Percentiles rank a stretch among this genome's conserved stretches.
Evolutionary conservation across 352 stramenopile genomes (phyloP).

Genomic region (Phytophthora hybrid): DNA sequence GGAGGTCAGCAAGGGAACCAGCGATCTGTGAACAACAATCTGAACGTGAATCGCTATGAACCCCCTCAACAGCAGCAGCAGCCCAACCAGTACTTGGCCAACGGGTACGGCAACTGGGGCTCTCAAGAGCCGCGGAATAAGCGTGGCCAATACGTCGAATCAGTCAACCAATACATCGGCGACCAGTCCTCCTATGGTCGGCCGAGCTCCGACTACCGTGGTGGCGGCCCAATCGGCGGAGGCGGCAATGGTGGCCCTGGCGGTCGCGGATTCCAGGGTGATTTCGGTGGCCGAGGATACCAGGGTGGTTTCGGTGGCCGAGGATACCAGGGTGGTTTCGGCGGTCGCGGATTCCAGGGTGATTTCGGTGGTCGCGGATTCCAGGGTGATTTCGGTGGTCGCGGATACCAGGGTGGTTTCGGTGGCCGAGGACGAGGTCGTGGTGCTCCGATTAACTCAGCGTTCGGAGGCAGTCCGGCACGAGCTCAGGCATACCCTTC

Average conservation of each 20-base stretch:
- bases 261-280: slow-evolving; percentile 13
- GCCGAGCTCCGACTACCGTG: slow-evolving; percentile 46
- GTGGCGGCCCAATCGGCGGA: slow-evolving; percentile 35
- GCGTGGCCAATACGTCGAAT: slow-evolving; percentile 61
- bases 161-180: slow-evolving; percentile 32
- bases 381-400: slow-evolving; percentile 6
- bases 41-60: slow-evolving; percentile 71
- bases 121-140: slow-evolving; percentile 86
- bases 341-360: slow-evolving; percentile 21
- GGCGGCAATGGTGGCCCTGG: slow-evolving; percentile 20
- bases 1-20: slow-evolving; percentile 48
- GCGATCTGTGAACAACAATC: slow-evolving; percentile 62
- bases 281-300: too few species aligned
- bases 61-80: slow-evolving; percentile 44
- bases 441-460: slow-evolving; percentile 67
- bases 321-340: slow-evolving; percentile 35
- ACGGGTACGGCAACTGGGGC: slow-evolving; percentile 80
- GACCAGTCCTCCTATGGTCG: slow-evolving; percentile 42
- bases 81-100: slow-evolving; percentile 84
- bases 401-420: slow-evolving; percentile 36
- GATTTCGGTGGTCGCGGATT: too few species aligned
- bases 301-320: slow-evolving; percentile 13
- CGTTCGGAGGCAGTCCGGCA: slow-evolving; percentile 67
- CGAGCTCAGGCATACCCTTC: slow-evolving; percentile 60
- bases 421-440: slow-evolving; percentile 40